Conservation (phyloP, 2,329 filamentous ascomycete genomes). For the Shiraia bambusicola region DNA sequence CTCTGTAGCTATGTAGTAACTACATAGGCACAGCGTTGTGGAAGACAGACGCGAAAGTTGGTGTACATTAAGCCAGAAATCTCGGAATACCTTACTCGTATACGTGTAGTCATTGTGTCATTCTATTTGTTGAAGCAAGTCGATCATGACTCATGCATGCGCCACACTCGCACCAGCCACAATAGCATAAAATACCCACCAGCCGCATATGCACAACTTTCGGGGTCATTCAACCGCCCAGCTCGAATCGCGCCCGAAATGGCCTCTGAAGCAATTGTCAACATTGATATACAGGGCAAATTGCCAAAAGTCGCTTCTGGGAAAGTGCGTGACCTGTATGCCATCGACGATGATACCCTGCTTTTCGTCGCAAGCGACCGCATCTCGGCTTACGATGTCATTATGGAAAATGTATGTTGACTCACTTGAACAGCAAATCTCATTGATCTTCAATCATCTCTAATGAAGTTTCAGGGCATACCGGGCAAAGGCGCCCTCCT, state of each 20-base stretch:
- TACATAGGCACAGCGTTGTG: no score
- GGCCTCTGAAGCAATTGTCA: conserved; percentile 30
- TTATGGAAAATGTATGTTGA: conserved; percentile 70
- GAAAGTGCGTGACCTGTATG: conserved; percentile 83
- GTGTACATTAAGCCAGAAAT: no score
- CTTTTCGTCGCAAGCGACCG: conserved; percentile 86
- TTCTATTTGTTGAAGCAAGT: no score
- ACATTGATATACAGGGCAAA: conserved; percentile 39
- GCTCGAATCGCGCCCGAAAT: conserved; percentile 18
- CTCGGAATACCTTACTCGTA: no score
- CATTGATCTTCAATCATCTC: neutral
- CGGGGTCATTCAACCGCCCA: conserved; percentile 7
- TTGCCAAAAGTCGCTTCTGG: conserved; percentile 57
- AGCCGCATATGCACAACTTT: conserved; percentile 9
- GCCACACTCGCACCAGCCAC: conserved; percentile 4
- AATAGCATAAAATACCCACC: conserved; percentile 23
- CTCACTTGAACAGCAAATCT: neutral
- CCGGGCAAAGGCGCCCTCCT: conserved; percentile 68
- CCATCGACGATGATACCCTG: conserved; percentile 67
- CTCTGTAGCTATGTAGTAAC: no score
- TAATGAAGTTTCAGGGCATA: conserved; percentile 55
- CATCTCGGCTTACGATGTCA: conserved; percentile 93
- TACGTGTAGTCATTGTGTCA: no score
- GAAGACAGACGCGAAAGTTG: no score
- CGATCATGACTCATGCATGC: conserved; percentile 2